A percentile compares a stretch with the other conserved stretches of the same genome.
These are phyloP conservation scores for Raphanus hybrid DNA, from an alignment of 441 rosid species.

Conservation along the genomic window DNA sequence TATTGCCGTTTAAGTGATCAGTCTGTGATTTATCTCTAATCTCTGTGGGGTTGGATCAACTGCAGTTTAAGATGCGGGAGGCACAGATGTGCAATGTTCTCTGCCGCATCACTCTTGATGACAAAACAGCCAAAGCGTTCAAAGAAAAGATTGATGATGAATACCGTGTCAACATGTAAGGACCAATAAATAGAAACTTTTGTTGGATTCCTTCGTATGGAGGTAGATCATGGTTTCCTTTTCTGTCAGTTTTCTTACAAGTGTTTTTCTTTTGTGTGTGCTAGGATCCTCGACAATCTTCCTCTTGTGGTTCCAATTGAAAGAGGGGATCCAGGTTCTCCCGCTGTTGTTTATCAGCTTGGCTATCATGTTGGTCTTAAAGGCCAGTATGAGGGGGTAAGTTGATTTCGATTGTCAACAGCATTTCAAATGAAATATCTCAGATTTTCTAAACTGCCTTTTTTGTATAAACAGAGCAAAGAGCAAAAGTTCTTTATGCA, in stretches of 20 bases:
- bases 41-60: neutral
- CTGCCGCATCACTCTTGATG: slow-evolving; percentile 54
- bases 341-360: slow-evolving; percentile 64
- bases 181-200: neutral
- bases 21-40: neutral
- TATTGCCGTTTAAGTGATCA: neutral
- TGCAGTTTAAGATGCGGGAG: slow-evolving; percentile 74
- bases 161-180: slow-evolving; percentile 74
- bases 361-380: slow-evolving; percentile 75
- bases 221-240: neutral
- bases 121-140: slow-evolving; percentile 55
- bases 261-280: slow-evolving; percentile 12
- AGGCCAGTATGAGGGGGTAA: slow-evolving; percentile 74
- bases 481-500: slow-evolving; percentile 69
- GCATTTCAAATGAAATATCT: neutral
- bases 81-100: slow-evolving; percentile 65
- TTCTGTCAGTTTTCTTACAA: slow-evolving; percentile 26
- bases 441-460: slow-evolving; percentile 17
- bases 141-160: slow-evolving; percentile 79
- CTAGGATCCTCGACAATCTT: slow-evolving; percentile 78
- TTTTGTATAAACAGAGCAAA: slow-evolving; percentile 53
- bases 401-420: slow-evolving; percentile 12
- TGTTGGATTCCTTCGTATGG: neutral
- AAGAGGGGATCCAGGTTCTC: slow-evolving; percentile 59
- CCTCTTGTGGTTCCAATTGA: slow-evolving; percentile 72